Evolutionary conservation across 2,329 filamentous ascomycete genomes (phyloP).

Genomic region (Colletotrichum sp.): DNA sequence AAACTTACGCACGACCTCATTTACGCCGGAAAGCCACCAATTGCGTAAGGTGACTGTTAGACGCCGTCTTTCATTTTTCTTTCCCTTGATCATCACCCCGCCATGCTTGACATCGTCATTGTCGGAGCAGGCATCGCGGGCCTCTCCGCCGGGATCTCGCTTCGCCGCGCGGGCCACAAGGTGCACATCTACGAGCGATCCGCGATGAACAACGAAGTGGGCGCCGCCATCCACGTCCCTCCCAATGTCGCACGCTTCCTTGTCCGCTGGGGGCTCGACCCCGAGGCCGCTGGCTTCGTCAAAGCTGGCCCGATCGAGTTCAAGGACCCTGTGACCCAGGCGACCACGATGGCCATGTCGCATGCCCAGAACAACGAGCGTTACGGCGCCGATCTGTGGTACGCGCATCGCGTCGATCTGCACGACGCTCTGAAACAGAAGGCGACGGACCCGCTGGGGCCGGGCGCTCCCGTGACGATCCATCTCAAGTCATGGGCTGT

Average conservation of each 20-base stretch:
- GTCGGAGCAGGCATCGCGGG: slow-evolving; percentile 48
- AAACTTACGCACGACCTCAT: background rate
- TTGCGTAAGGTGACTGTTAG: background rate
- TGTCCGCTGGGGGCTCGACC: slow-evolving; percentile 39
- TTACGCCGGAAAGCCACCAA: background rate
- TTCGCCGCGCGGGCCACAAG: slow-evolving; percentile 39
- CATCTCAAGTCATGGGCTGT: slow-evolving; percentile 28
- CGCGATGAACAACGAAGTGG: slow-evolving; percentile 38
- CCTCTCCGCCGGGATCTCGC: slow-evolving; percentile 41
- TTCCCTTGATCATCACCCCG: slow-evolving; percentile 8
- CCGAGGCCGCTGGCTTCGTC: slow-evolving; percentile 30
- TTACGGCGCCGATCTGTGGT: slow-evolving; percentile 34
- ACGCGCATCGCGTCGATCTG: slow-evolving; percentile 44
- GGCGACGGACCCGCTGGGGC: slow-evolving; percentile 32
- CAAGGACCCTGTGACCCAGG: slow-evolving; percentile 27
- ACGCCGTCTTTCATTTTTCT: background rate
- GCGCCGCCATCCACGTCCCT: slow-evolving; percentile 42
- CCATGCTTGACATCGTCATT: slow-evolving; percentile 41
- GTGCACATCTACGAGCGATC: slow-evolving; percentile 48
- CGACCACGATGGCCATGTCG: slow-evolving; percentile 24
- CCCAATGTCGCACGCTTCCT: slow-evolving; percentile 42
- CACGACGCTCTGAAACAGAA: slow-evolving; percentile 39
- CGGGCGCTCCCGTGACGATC: slow-evolving; percentile 28
- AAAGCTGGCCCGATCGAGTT: slow-evolving; percentile 24
- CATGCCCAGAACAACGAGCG: slow-evolving; percentile 16